Evolutionary conservation across 2,329 filamentous ascomycete genomes (phyloP).

Genomic region (Aspergillus sp.): DNA sequence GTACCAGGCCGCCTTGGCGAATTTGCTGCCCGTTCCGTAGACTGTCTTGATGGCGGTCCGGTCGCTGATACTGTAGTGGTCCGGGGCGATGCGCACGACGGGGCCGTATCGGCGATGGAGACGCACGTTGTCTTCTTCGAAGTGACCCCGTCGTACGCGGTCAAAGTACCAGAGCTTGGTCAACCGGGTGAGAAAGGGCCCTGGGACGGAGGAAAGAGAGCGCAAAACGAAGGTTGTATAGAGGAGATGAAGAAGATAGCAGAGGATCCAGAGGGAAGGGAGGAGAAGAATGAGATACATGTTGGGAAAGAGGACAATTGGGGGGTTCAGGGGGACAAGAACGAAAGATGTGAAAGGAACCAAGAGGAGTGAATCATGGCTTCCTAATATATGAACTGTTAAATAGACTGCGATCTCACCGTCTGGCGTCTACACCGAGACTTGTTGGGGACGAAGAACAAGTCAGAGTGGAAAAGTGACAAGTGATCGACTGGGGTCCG

Average conservation of each 20-base stretch:
- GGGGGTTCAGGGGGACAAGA: not conserved
- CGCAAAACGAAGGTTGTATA: conserved; percentile 27
- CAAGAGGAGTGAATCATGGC: not conserved
- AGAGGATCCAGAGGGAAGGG: conserved; percentile 10
- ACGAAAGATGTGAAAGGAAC: not conserved
- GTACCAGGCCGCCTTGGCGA: conserved; percentile 41
- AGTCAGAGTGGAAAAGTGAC: too few relatives aligned
- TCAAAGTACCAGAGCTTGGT: conserved; percentile 47
- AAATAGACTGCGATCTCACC: too few relatives aligned
- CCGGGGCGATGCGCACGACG: conserved; percentile 50
- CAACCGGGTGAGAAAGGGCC: conserved; percentile 47
- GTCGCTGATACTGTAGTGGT: conserved; percentile 50
- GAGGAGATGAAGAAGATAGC: conserved; percentile 19
- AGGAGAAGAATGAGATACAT: conserved; percentile 16
- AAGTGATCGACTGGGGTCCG: not conserved
- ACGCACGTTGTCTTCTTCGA: conserved; percentile 40
- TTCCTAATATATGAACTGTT: not conserved
- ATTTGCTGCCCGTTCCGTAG: conserved; percentile 43
- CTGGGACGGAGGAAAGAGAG: conserved; percentile 35
- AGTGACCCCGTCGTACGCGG: conserved; percentile 35
- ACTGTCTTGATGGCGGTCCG: conserved; percentile 42
- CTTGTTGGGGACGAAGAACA: too few relatives aligned
- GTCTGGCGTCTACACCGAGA: not conserved
- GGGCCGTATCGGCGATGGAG: conserved; percentile 44
- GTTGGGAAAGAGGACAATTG: conserved; percentile 1